phyloP scores from a whole-genome alignment of 331 rosid species.

The Arachis monticola region DNA sequence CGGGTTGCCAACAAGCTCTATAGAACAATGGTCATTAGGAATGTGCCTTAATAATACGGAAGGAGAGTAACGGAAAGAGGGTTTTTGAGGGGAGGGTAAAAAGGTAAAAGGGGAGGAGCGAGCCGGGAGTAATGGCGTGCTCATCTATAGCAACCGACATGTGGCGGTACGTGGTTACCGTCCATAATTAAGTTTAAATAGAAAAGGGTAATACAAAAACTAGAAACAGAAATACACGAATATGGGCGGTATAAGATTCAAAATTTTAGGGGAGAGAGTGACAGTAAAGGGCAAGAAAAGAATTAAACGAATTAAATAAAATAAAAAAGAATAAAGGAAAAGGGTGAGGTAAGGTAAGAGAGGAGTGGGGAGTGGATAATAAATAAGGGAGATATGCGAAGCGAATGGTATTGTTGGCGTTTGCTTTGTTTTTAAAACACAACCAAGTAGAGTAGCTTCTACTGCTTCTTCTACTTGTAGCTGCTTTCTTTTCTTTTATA shows the following conservation, averaged over 20 bases:
- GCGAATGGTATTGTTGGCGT: neutral
- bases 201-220: neutral
- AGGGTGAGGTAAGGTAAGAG: too few relatives aligned
- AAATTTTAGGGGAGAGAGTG: constrained; percentile 31
- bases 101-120: too few relatives aligned
- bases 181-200: neutral
- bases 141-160: constrained; percentile 46
- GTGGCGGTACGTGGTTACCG: constrained; percentile 54
- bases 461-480: constrained; percentile 38
- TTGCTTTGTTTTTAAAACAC: constrained; percentile 52
- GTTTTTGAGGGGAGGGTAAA: too few relatives aligned
- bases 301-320: neutral
- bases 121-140: constrained; percentile 7
- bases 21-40: constrained; percentile 17
- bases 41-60: neutral
- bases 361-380: neutral
- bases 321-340: neutral
- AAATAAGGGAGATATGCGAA: neutral
- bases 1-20: constrained; percentile 12
- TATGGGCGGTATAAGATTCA: constrained; percentile 58
- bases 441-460: constrained; percentile 58
- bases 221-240: neutral
- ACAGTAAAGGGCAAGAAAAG: neutral
- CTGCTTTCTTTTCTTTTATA: too few relatives aligned
- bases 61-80: too few relatives aligned